Evolutionary conservation across 257 asterid species (phyloP).

Genomic region (Oldenlandia corymbosa): DNA sequence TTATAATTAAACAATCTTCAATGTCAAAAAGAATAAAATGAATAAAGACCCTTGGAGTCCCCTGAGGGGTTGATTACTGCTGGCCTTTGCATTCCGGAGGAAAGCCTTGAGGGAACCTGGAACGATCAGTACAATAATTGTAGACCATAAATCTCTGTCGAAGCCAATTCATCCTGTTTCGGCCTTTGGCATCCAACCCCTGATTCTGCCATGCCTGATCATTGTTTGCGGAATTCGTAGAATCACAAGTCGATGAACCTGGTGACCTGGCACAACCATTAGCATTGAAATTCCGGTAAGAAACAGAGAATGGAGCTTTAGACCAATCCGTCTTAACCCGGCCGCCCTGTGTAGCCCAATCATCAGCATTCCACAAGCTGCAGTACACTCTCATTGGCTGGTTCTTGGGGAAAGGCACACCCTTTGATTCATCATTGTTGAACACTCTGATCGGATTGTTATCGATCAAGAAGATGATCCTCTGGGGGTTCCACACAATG

Average conservation of each 20-base stretch:
- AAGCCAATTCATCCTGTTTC: conserved; percentile 46
- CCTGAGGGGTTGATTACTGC: too few relatives aligned
- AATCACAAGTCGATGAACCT: conserved; percentile 14
- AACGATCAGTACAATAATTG: conserved; percentile 40
- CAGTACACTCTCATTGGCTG: conserved; percentile 44
- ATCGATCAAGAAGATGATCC: conserved; percentile 43
- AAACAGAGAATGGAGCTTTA: conserved; percentile 40
- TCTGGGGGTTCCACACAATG: conserved; percentile 33
- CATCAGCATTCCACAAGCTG: conserved; percentile 61
- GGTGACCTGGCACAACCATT: conserved; percentile 18
- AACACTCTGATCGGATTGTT: conserved; percentile 44
- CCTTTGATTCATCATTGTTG: conserved; percentile 32
- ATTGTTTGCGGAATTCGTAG: conserved; percentile 11
- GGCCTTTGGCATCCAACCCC: conserved; percentile 28
- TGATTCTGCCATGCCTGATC: conserved; percentile 27
- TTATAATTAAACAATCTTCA: too few relatives aligned
- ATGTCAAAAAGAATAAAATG: too few relatives aligned
- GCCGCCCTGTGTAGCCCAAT: conserved; percentile 58
- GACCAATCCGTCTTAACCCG: conserved; percentile 49
- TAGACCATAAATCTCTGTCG: conserved; percentile 42
- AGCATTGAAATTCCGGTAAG: conserved; percentile 41
- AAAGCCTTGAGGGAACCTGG: conserved; percentile 39
- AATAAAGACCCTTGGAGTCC: too few relatives aligned
- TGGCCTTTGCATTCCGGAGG: conserved; percentile 35
- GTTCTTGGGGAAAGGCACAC: conserved; percentile 37